A percentile compares a stretch with the other conserved stretches of the same genome.
Evolutionary conservation across 1,284 basidiomycete genomes (phyloP).

Genomic region (Naganishia albida): DNA sequence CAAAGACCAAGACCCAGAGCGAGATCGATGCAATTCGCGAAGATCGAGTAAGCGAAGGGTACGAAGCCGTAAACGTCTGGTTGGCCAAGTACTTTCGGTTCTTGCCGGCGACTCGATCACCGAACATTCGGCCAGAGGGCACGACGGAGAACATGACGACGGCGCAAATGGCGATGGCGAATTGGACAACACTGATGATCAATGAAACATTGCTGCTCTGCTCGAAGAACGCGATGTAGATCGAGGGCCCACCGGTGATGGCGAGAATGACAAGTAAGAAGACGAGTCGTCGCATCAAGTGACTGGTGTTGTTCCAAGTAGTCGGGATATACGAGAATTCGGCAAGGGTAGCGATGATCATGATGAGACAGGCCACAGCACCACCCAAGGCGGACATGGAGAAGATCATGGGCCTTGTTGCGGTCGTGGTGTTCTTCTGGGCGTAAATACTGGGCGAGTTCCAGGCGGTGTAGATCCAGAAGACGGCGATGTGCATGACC

Average conservation of each 20-base stretch:
- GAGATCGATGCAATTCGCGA: constrained; percentile 69
- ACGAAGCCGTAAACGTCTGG: constrained; percentile 93
- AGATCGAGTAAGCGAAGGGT: constrained; percentile 68
- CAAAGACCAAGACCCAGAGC: constrained; percentile 87
- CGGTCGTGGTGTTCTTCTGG: constrained; percentile 58
- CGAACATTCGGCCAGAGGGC: constrained; percentile 86
- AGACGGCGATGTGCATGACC: constrained; percentile 89
- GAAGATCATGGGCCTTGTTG: constrained; percentile 75
- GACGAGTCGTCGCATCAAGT: constrained; percentile 79
- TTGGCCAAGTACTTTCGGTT: constrained; percentile 90
- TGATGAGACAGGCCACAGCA: constrained; percentile 83
- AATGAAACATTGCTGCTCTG: constrained; percentile 66
- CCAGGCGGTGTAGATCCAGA: constrained; percentile 92
- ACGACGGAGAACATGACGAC: constrained; percentile 81
- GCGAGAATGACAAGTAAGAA: constrained; percentile 82
- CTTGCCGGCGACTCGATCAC: constrained; percentile 89
- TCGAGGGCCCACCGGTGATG: constrained; percentile 81
- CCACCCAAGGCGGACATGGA: constrained; percentile 87
- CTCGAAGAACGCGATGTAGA: constrained; percentile 81
- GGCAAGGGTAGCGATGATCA: constrained; percentile 86
- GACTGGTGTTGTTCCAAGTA: constrained; percentile 95
- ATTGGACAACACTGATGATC: constrained; percentile 89
- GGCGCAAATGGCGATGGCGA: constrained; percentile 78
- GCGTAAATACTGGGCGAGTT: constrained; percentile 86
- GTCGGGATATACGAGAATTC: constrained; percentile 95